Conservation (phyloP, 768 basidiomycete species). For the Amanita exitialis region DNA sequence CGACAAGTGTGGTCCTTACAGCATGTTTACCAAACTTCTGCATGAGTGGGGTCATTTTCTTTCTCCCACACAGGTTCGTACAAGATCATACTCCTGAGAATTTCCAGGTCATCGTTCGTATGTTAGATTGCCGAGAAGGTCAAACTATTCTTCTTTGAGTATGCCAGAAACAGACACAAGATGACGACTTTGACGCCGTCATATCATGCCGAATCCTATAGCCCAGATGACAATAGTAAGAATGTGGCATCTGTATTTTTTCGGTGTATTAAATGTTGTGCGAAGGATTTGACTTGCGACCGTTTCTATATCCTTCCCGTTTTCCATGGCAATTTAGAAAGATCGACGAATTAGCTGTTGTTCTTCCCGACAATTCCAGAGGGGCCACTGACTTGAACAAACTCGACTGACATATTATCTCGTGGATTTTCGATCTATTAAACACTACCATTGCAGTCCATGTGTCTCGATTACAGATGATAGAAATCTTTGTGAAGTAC, state of each 20-base stretch:
- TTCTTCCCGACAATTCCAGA: conserved; percentile 59
- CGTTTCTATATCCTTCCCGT: conserved; percentile 90
- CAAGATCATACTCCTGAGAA: not conserved
- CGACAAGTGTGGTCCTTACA: conserved; percentile 96
- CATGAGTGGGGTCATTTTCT: conserved; percentile 87
- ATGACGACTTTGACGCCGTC: conserved; percentile 95
- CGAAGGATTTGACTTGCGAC: conserved; percentile 87
- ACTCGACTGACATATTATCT: conserved; percentile 15
- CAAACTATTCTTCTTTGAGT: conserved; percentile 93
- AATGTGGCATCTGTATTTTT: conserved; percentile 5
- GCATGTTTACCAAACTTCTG: conserved; percentile 91
- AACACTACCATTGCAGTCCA: conserved; percentile 11
- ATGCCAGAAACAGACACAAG: conserved; percentile 96
- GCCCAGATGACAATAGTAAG: conserved; percentile 92
- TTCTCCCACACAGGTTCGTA: conserved; percentile 68
- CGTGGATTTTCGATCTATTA: conserved; percentile 5
- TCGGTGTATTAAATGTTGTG: conserved; percentile 8
- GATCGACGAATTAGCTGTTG: conserved; percentile 80
- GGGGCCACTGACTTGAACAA: conserved; percentile 12
- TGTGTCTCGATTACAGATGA: not conserved
- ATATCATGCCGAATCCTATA: conserved; percentile 94
- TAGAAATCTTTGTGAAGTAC: not conserved
- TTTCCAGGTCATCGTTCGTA: not conserved
- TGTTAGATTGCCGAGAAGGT: conserved; percentile 94
- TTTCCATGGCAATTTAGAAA: conserved; percentile 97